Base-by-base conservation (phyloP, 2,329 filamentous ascomycete species). In the Penicillium paneum region DNA sequence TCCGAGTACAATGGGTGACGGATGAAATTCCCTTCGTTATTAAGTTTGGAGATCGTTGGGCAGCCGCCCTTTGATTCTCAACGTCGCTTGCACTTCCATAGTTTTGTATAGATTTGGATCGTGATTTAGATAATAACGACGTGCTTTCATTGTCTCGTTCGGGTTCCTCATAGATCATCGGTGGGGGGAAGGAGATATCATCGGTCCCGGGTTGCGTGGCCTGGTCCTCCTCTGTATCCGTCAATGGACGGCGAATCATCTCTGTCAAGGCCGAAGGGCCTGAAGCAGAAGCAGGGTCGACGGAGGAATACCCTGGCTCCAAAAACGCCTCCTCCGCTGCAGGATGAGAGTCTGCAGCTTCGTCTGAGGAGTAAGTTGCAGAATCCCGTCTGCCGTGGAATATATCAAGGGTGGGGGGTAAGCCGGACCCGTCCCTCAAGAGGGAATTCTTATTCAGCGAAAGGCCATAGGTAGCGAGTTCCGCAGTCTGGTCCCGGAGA, bases 401-500 rank as follows among this genome's bases (percentile, higher is more conserved):
- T 31, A 72, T 62, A 57, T 71, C 67, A 38, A 71, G 57, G 26
- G 64, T 62, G 10, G 59, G 63, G 1, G 69, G 68, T 12, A 70
- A 55, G 51, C 66, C 64, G 24, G 61, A 64, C 12, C 62, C 57
- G 32, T 67, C 62, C n/a, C 61, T 62, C 26, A 64, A 64, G 29
- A 57, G 41, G 26, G 67, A 64, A 19, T 58, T 60, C 41, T 61
- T 64, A 56, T 69, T 69, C 38, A 71, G 52, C 36, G 87, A 87
- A 28, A 96, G 81, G 46, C 90, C 86, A 69, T 92, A 91, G 17
- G 84, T 90, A 40, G 91, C 91, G 53, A 96, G 80, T 73, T 96
- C 90, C 48, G 91, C 90, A 2, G 91, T 95, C 68, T 94, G 88
- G 73, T 94, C 87, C 60, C 91, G 87, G 38, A 96, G 88, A 61